Evolutionary conservation across 129 eudicot species (phyloP).

Genomic region (Artemisia argyi): DNA sequence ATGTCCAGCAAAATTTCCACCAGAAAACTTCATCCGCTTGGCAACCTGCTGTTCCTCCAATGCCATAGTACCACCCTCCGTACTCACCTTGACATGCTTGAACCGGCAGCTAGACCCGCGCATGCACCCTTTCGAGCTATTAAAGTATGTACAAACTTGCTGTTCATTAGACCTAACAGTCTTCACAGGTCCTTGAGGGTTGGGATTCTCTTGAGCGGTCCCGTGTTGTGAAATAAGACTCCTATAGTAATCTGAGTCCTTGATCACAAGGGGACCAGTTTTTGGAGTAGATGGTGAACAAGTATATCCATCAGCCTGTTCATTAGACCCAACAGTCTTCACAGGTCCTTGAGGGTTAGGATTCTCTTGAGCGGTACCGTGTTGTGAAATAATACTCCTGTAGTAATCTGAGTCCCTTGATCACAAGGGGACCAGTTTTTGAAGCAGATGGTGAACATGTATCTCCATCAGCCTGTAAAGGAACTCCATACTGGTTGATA

Average conservation of each 20-base stretch:
- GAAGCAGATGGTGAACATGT: background rate
- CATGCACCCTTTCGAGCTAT: slow-evolving; percentile 40
- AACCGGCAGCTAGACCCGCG: slow-evolving; percentile 37
- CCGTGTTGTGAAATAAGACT: slow-evolving; percentile 44
- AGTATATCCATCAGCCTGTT: background rate
- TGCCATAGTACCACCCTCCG: slow-evolving; percentile 5
- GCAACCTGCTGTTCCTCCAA: slow-evolving; percentile 13
- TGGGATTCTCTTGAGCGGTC: slow-evolving; percentile 19
- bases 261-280: slow-evolving; percentile 12
- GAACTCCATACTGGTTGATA: slow-evolving; percentile 36
- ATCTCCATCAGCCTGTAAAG: background rate
- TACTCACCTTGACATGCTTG: slow-evolving; percentile 25
- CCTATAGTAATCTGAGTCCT: slow-evolving; percentile 38
- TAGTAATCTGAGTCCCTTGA: slow-evolving; percentile 39
- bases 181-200: slow-evolving; percentile 27
- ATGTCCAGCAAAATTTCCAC: slow-evolving; percentile 13
- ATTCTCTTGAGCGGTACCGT: slow-evolving; percentile 33
- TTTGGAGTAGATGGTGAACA: background rate
- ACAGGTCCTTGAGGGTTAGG: slow-evolving; percentile 27
- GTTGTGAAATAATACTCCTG: slow-evolving; percentile 39
- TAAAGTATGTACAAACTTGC: slow-evolving; percentile 31
- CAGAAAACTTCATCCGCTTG: slow-evolving; percentile 36
- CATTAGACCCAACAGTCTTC: slow-evolving; percentile 8
- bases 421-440: background rate
- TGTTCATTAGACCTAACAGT: slow-evolving; percentile 8